phyloP scores from a whole-genome alignment of 331 rosid genomes.

The Acacia concinna region DNA sequence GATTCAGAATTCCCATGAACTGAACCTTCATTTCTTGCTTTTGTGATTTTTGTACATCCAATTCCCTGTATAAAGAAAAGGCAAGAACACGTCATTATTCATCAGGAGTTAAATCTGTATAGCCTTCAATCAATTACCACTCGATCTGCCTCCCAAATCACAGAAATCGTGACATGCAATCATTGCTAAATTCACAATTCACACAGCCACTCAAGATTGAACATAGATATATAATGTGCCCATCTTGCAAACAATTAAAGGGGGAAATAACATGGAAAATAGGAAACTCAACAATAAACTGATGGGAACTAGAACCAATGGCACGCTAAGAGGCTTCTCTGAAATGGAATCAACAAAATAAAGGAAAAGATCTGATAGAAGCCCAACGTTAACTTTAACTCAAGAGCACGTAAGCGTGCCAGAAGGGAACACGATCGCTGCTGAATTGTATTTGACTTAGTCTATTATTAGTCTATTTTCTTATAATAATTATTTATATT shows the following conservation, averaged over 20 bases:
- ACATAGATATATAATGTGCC: neutral
- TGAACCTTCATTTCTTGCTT: conserved; percentile 72
- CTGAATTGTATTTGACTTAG: too few relatives aligned
- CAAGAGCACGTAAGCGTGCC: too few relatives aligned
- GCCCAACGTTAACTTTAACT: too few relatives aligned
- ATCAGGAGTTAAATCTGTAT: conserved; percentile 12
- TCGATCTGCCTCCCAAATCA: neutral
- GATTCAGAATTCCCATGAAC: conserved; percentile 71
- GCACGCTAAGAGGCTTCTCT: neutral
- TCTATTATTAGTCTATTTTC: too few relatives aligned
- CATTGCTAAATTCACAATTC: neutral
- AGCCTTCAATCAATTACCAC: neutral
- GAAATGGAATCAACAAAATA: neutral
- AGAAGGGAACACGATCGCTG: too few relatives aligned
- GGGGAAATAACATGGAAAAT: neutral
- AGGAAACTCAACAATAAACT: neutral
- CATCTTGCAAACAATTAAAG: neutral
- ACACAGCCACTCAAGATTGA: neutral
- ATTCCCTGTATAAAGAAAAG: conserved; percentile 65
- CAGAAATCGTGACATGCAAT: neutral
- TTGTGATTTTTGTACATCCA: conserved; percentile 91
- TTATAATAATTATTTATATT: too few relatives aligned
- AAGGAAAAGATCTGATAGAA: neutral
- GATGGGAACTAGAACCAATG: neutral
- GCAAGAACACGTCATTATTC: conserved; percentile 32